phyloP scores from a whole-genome alignment of 352 stramenopile genomes.

The Phytophthora quininea region DNA sequence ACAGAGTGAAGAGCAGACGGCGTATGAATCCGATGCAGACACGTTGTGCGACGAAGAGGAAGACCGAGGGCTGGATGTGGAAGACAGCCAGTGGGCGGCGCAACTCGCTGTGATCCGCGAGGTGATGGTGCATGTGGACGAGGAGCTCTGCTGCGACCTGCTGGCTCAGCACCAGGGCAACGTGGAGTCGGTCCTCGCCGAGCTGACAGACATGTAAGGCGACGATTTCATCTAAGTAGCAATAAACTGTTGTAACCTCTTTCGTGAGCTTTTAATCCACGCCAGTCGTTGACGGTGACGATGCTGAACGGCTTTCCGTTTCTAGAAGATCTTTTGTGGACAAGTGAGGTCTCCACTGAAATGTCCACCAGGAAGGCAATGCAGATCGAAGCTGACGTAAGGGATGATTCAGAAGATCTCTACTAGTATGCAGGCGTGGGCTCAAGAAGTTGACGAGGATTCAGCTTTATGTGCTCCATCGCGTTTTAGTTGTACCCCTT shows the following conservation, averaged over 20 bases:
- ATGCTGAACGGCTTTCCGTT: too few relatives aligned
- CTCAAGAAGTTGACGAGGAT: too few relatives aligned
- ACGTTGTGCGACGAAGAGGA: constrained; percentile 66
- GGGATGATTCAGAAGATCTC: too few relatives aligned
- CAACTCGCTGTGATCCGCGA: constrained; percentile 55
- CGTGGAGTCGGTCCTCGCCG: constrained; percentile 59
- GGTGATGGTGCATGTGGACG: constrained; percentile 60
- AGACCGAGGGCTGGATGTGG: constrained; percentile 59
- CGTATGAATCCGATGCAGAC: constrained; percentile 67
- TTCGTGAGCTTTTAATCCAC: neutral
- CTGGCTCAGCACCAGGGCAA: constrained; percentile 63
- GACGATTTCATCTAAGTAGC: constrained; percentile 15
- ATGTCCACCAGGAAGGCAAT: too few relatives aligned
- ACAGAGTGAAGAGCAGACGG: constrained; percentile 22
- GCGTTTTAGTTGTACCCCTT: too few relatives aligned
- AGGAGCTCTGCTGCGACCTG: constrained; percentile 48
- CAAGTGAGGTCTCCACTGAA: too few relatives aligned
- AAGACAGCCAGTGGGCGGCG: constrained; percentile 43
- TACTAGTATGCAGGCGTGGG: too few relatives aligned
- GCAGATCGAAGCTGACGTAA: too few relatives aligned
- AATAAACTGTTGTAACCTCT: constrained; percentile 32
- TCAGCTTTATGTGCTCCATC: too few relatives aligned
- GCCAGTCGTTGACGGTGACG: neutral
- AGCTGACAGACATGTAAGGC: constrained; percentile 67
- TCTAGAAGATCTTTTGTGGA: too few relatives aligned